Evolutionary conservation across 75 land plant genomes (phyloP), one percentile per base, ranked within the genome.

Genomic region (Selaginella moellendorffii): DNA sequence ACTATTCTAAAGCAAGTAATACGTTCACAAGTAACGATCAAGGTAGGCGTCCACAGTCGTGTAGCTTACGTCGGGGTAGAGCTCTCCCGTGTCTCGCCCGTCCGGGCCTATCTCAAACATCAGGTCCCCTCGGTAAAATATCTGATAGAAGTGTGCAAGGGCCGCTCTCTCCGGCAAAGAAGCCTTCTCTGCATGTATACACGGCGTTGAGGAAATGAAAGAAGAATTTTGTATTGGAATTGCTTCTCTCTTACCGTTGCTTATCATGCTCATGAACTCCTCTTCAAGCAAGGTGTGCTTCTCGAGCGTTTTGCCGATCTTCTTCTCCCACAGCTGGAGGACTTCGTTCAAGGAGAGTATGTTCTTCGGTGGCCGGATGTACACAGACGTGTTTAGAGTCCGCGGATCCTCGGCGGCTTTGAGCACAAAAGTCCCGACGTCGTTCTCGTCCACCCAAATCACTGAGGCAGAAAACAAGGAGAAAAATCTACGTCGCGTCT

Each of bases 351-450:
- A 72, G 9, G 70, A 24, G 24, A 79, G 31, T 23, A 79, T 79
- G 68, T 84, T 84, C 2, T 36, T 68, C 1, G 74, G 66, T 19
- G 84, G 84, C 26, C 81, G 52, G 19, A 84, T 2, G 42, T 84
- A 76, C 1, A 84, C 24, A 0, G 79, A 73, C 65, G 76, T 83
- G 73, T 80, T 83, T 54, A 83, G 29, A 19, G 85, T 74, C 1
- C 80, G 63, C n/a, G 59, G 59, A 56, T 56, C 59, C 5, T 19
- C 19, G 8, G 59, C 59, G 2, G 19, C 59, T 19, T 24, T 19
- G 9, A 56, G 21, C 8, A 56, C 21, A 21, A 8, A 56, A 25
- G 24, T 56, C 24, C 59, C 59, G n/a, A 56, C 24, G 24, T 56
- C 59, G 5, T 56, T n/a, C 24, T 56, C 59, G 59, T 21, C 59